phyloP scores from a whole-genome alignment of 805 yeast genomes.

The Schwanniomyces sp. region DNA sequence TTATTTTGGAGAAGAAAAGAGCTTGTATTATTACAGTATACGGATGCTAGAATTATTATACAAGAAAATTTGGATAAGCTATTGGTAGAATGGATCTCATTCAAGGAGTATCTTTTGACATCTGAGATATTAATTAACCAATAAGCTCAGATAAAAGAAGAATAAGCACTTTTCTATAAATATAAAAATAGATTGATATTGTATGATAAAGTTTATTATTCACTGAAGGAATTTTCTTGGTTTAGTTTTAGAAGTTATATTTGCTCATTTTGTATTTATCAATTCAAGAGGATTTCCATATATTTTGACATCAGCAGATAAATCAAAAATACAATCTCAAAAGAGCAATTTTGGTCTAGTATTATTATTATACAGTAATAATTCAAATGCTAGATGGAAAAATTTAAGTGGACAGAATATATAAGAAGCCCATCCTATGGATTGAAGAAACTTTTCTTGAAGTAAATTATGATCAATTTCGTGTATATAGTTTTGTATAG shows the following conservation, averaged over 20 bases:
- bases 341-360: slow-evolving; percentile 4
- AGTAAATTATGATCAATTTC: too few species aligned
- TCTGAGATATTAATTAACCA: background rate
- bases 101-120: background rate
- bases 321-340: background rate
- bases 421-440: too few species aligned
- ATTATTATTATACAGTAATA: slow-evolving; percentile 3
- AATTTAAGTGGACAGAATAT: background rate
- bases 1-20: slow-evolving; percentile 4
- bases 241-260: slow-evolving; percentile 5
- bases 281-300: slow-evolving; percentile 8
- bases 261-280: slow-evolving; percentile 7
- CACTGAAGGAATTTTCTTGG: slow-evolving; percentile 2
- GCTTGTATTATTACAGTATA: background rate
- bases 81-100: slow-evolving; percentile 4
- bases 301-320: background rate
- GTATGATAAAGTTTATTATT: background rate
- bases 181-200: background rate
- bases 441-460: too few species aligned
- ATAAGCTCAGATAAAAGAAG: slow-evolving; percentile 1
- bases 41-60: slow-evolving; percentile 4
- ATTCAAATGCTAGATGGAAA: slow-evolving; percentile 3
- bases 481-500: too few species aligned
- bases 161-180: background rate
- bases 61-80: slow-evolving; percentile 5